Conservation (phyloP, 257 asterid genomes). For the Schizonepeta tenuifolia region DNA sequence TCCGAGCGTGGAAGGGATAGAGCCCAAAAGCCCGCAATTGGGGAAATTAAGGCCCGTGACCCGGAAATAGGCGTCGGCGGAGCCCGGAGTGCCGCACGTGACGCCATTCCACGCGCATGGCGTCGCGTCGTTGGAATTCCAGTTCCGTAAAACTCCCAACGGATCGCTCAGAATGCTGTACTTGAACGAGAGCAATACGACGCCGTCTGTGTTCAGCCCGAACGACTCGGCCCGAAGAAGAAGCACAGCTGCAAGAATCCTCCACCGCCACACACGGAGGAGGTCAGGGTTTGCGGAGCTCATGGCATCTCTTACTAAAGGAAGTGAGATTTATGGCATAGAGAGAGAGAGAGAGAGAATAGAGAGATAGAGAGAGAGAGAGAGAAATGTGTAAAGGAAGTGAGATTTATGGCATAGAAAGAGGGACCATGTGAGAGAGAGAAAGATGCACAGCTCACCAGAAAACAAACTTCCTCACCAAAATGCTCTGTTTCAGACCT, state of each 20-base stretch:
- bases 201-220: constrained; percentile 79
- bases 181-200: constrained; percentile 68
- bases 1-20: constrained; percentile 70
- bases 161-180: constrained; percentile 65
- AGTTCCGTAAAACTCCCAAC: constrained; percentile 49
- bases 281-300: constrained; percentile 39
- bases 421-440: constrained; percentile 54
- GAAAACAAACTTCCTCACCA: constrained; percentile 55
- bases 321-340: constrained; percentile 59
- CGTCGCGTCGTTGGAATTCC: constrained; percentile 58
- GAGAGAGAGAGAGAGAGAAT: constrained; percentile 45
- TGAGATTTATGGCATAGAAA: constrained; percentile 54
- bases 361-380: constrained; percentile 18
- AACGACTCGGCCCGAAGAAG: constrained; percentile 40
- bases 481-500: constrained; percentile 48
- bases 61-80: constrained; percentile 55
- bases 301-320: constrained; percentile 56
- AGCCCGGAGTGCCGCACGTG: constrained; percentile 59
- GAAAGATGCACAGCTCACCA: constrained; percentile 60
- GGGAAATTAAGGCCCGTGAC: constrained; percentile 75
- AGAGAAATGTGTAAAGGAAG: constrained; percentile 27
- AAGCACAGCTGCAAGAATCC: constrained; percentile 40
- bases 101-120: constrained; percentile 95
- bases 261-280: constrained; percentile 56
- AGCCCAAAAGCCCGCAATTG: constrained; percentile 60